Evolutionary conservation across 805 yeast species (phyloP).

Genomic region (Maudiozyma saulgeensis): DNA sequence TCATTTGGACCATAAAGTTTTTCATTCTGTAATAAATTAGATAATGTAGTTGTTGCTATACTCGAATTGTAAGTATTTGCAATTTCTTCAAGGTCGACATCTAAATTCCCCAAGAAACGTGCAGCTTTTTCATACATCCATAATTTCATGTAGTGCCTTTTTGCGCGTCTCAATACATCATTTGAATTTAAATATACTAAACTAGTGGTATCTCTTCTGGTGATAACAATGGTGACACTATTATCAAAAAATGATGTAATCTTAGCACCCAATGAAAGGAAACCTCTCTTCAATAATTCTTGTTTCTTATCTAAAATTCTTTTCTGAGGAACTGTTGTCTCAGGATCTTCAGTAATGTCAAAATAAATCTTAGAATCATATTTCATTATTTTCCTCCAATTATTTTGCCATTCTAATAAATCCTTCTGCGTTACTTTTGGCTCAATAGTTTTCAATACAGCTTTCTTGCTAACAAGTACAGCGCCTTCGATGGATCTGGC

Average conservation of each 20-base stretch:
- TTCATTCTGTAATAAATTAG: conserved; percentile 71
- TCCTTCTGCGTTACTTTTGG: conserved; percentile 30
- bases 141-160: conserved; percentile 54
- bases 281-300: conserved; percentile 25
- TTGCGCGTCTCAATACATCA: conserved; percentile 63
- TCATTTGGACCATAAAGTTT: conserved; percentile 80
- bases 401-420: conserved; percentile 49
- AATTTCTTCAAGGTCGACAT: conserved; percentile 31
- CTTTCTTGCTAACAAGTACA: conserved; percentile 15
- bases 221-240: conserved; percentile 67
- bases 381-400: conserved; percentile 55
- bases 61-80: conserved; percentile 17
- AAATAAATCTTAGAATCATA: conserved; percentile 49
- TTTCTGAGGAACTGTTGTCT: conserved; percentile 13
- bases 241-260: conserved; percentile 51
- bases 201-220: conserved; percentile 45
- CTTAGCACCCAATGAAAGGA: conserved; percentile 41
- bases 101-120: conserved; percentile 63
- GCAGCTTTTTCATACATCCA: conserved; percentile 84
- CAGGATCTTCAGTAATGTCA: conserved; percentile 37
- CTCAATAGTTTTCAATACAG: conserved; percentile 12
- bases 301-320: conserved; percentile 20
- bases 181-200: conserved; percentile 34
- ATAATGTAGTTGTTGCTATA: conserved; percentile 32
- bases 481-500: conserved; percentile 31